A percentile compares a stretch with the other conserved stretches of the same genome.
phyloP scores from a whole-genome alignment of 1,284 basidiomycete species.

The Ustilago shanxiensis region DNA sequence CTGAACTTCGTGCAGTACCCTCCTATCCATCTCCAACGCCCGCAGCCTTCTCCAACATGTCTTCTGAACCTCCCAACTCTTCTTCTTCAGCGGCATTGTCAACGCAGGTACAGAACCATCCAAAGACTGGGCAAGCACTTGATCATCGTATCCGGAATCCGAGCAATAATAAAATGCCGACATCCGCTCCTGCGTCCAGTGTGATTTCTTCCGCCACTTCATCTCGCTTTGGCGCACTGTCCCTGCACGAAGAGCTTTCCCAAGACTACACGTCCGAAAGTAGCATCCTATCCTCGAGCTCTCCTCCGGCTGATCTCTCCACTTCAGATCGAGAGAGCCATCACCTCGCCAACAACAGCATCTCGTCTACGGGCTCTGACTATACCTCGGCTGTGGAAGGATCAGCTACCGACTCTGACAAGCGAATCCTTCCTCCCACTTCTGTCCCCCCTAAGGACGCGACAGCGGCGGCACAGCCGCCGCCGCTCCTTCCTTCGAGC shows the following conservation, averaged over 20 bases:
- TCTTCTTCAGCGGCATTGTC: neutral
- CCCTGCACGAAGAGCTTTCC: conserved; percentile 25
- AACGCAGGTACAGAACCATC: neutral
- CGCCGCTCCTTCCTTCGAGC: neutral
- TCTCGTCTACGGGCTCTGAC: conserved; percentile 26
- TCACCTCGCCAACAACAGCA: conserved; percentile 13
- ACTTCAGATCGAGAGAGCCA: conserved; percentile 2
- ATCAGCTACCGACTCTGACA: conserved; percentile 13
- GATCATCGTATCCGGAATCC: neutral
- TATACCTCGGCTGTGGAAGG: conserved; percentile 34
- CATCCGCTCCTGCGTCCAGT: conserved; percentile 7
- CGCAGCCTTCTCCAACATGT: conserved; percentile 2
- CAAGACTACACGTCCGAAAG: neutral
- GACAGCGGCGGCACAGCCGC: neutral
- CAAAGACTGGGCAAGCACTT: neutral
- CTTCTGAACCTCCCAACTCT: neutral
- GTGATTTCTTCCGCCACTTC: conserved; percentile 23
- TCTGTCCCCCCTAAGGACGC: neutral
- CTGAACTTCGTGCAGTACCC: conserved; percentile 16
- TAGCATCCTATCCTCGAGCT: conserved; percentile 4
- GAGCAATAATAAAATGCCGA: too few species aligned
- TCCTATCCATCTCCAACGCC: conserved; percentile 12
- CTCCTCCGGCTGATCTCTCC: conserved; percentile 11
- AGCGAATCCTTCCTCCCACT: neutral
- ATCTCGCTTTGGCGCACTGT: conserved; percentile 28